Conservation (phyloP, 352 stramenopile species). For the Phytophthora megakarya region DNA sequence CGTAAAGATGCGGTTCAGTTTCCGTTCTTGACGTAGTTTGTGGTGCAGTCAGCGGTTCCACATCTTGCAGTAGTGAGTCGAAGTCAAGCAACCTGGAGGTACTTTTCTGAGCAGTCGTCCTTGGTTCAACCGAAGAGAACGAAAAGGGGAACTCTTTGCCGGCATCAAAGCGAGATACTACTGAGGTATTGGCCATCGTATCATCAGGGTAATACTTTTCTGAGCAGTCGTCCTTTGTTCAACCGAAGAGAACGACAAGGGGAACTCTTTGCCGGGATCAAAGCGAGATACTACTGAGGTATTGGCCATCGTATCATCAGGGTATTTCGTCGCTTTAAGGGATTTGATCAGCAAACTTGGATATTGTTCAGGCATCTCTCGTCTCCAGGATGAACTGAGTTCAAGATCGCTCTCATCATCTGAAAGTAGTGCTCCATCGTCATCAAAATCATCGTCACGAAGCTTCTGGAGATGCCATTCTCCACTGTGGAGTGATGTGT, state of each 20-base stretch:
- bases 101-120: background rate
- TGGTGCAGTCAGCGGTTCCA: background rate
- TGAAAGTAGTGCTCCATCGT: slow-evolving; percentile 6
- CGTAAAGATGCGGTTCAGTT: background rate
- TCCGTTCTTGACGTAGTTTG: background rate
- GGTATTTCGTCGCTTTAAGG: background rate
- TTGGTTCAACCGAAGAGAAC: slow-evolving; percentile 16
- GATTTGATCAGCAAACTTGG: background rate
- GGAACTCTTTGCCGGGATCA: slow-evolving; percentile 18
- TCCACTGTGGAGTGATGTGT: slow-evolving; percentile 43
- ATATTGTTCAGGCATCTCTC: slow-evolving; percentile 5
- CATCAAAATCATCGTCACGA: slow-evolving; percentile 12
- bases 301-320: background rate
- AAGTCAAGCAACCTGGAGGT: slow-evolving; percentile 55
- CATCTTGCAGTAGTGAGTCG: slow-evolving; percentile 49
- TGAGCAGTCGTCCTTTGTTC: background rate
- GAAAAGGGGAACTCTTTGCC: slow-evolving; percentile 39
- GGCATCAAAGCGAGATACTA: background rate
- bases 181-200: background rate
- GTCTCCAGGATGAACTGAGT: slow-evolving; percentile 35
- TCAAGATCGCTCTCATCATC: slow-evolving; percentile 22
- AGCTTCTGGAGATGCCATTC: slow-evolving; percentile 39
- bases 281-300: background rate
- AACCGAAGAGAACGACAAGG: slow-evolving; percentile 37
- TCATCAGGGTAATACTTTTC: too few species aligned